phyloP scores from a whole-genome alignment of 208 protist species.

The Histomonas meleagridis region DNA sequence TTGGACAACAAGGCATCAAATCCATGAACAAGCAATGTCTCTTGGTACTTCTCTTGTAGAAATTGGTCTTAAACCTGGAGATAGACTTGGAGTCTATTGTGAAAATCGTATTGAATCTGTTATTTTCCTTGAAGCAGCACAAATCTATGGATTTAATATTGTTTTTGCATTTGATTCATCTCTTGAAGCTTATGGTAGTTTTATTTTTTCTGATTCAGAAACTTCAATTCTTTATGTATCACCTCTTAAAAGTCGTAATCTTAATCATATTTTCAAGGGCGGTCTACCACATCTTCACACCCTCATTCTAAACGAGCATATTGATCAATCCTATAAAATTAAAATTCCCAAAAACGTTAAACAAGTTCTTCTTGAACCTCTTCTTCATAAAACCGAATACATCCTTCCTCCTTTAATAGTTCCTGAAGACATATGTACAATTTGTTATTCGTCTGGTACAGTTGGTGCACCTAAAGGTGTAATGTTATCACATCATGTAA shows the following conservation, averaged over 20 bases:
- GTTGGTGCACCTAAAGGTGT: slow-evolving; percentile 21
- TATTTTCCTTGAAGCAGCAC: not conserved
- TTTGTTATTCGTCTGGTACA: slow-evolving; percentile 29
- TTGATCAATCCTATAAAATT: too few species aligned
- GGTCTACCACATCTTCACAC: not conserved
- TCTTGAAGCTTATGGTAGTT: not conserved
- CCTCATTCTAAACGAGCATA: not conserved
- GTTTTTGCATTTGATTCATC: slow-evolving; percentile 26
- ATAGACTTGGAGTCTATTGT: not conserved
- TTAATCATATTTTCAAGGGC: not conserved
- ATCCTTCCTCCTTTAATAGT: not conserved
- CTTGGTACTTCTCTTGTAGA: not conserved
- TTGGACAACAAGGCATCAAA: not conserved
- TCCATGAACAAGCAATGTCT: not conserved
- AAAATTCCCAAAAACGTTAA: too few species aligned
- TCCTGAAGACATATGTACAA: not conserved
- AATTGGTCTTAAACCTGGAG: not conserved
- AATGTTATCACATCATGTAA: not conserved
- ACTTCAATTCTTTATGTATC: not conserved
- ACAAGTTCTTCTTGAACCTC: not conserved
- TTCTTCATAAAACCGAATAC: not conserved
- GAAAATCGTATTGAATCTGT: not conserved
- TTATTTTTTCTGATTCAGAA: not conserved
- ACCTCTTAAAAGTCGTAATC: not conserved
- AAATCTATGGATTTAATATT: not conserved